These are phyloP conservation scores for Barnettozyma siamensis DNA, from an alignment of 805 yeast genomes.

Conservation along the genomic window DNA sequence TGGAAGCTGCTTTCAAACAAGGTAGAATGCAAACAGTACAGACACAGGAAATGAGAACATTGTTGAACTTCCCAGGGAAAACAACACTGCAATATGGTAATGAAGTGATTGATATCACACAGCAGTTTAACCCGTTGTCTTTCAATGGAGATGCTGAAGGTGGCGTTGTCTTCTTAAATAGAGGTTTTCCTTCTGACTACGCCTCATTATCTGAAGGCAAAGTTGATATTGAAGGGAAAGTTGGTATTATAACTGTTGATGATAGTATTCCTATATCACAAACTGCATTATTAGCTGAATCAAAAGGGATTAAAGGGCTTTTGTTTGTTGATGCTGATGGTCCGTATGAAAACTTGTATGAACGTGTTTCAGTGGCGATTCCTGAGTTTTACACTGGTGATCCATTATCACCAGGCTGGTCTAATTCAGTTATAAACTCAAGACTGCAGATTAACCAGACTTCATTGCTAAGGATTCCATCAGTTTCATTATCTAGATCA, in stretches of 20 bases:
- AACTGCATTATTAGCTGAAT: slow-evolving; percentile 50
- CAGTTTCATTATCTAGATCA: slow-evolving; percentile 69
- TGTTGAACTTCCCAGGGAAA: slow-evolving; percentile 58
- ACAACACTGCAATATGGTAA: slow-evolving; percentile 24
- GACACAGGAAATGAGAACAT: slow-evolving; percentile 46
- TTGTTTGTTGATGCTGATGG: slow-evolving; percentile 48
- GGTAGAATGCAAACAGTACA: slow-evolving; percentile 51
- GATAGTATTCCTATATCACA: slow-evolving; percentile 46
- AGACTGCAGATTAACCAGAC: slow-evolving; percentile 42
- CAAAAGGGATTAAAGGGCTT: slow-evolving; percentile 55
- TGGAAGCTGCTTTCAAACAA: slow-evolving; percentile 51
- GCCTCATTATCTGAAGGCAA: slow-evolving; percentile 29
- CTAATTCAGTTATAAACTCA: slow-evolving; percentile 36
- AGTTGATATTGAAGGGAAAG: slow-evolving; percentile 39
- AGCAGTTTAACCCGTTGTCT: slow-evolving; percentile 67
- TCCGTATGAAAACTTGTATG: slow-evolving; percentile 27
- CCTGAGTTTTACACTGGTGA: slow-evolving; percentile 70
- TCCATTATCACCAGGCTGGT: slow-evolving; percentile 73
- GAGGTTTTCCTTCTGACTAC: slow-evolving; percentile 57
- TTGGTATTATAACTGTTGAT: slow-evolving; percentile 59
- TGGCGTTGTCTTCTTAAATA: slow-evolving; percentile 55
- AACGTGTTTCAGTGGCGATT: slow-evolving; percentile 45
- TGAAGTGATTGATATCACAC: slow-evolving; percentile 23
- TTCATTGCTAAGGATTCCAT: slow-evolving; percentile 60
- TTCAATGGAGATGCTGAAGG: slow-evolving; percentile 51